Evolutionary conservation across 78 protist species (phyloP).

Genomic region (Polysphondylium violaceum): DNA sequence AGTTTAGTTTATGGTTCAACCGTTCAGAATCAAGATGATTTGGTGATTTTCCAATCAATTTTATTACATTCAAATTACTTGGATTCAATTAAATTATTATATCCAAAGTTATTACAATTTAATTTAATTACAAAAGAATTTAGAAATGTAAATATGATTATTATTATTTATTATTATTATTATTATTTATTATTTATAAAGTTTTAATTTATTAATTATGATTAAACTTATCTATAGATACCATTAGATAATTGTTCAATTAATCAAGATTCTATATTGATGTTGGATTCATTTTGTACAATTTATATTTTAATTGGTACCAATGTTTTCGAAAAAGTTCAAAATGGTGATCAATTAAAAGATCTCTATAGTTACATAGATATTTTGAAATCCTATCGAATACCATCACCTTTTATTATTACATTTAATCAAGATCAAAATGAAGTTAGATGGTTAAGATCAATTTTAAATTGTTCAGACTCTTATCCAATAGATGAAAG

Average conservation of each 20-base stretch:
- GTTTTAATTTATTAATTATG: background rate
- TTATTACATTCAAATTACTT: slow-evolving; percentile 25
- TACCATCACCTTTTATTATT: slow-evolving; percentile 24
- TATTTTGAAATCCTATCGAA: background rate
- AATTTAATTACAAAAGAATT: background rate
- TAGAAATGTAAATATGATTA: background rate
- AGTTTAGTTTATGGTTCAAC: slow-evolving; percentile 33
- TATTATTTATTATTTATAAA: too few relatives aligned
- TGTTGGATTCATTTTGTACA: background rate
- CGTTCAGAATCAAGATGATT: slow-evolving; percentile 70
- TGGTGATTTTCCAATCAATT: background rate
- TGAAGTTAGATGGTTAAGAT: slow-evolving; percentile 16
- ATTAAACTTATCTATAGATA: background rate
- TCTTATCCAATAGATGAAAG: slow-evolving; percentile 14
- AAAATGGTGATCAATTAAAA: background rate
- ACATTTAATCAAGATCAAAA: slow-evolving; percentile 7
- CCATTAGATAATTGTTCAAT: slow-evolving; percentile 25
- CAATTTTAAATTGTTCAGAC: background rate
- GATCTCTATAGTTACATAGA: background rate
- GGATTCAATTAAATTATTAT: slow-evolving; percentile 25
- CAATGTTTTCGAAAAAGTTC: background rate
- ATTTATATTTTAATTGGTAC: slow-evolving; percentile 20
- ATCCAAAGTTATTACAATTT: slow-evolving; percentile 39
- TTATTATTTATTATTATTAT: too few relatives aligned
- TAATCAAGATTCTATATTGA: background rate